These are phyloP conservation scores for Pulveroboletus ravenelii DNA, from an alignment of 768 basidiomycete species.

Conservation along the genomic window DNA sequence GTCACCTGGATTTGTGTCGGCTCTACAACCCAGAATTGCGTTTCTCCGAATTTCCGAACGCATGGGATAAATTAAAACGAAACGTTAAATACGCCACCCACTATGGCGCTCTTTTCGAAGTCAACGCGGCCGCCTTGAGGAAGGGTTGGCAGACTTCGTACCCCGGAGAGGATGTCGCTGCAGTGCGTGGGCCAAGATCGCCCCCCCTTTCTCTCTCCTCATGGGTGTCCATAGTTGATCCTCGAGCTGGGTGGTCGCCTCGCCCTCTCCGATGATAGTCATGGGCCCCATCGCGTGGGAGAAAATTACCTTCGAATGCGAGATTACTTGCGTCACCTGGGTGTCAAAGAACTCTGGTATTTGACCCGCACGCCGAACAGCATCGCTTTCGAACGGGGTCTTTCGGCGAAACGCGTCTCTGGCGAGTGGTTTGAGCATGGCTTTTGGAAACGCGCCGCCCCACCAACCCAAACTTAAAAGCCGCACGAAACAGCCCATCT, in stretches of 20 bases:
- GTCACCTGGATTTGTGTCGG: slow-evolving; percentile 89
- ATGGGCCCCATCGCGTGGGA: slow-evolving; percentile 82
- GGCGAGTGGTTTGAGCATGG: slow-evolving; percentile 55
- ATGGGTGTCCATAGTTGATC: slow-evolving; percentile 53
- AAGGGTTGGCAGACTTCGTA: slow-evolving; percentile 88
- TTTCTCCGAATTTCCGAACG: slow-evolving; percentile 52
- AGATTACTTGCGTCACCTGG: slow-evolving; percentile 59
- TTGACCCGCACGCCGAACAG: slow-evolving; percentile 37
- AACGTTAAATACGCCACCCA: slow-evolving; percentile 50
- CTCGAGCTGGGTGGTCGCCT: slow-evolving; percentile 65
- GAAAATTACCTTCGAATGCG: slow-evolving; percentile 66
- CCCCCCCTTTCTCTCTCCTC: slow-evolving; percentile 8
- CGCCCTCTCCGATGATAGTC: slow-evolving; percentile 92
- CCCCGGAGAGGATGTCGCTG: slow-evolving; percentile 72
- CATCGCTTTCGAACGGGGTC: slow-evolving; percentile 28
- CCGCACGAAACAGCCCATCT: slow-evolving; percentile 2
- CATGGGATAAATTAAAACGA: slow-evolving; percentile 62
- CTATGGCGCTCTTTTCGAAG: slow-evolving; percentile 91
- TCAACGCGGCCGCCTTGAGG: slow-evolving; percentile 87
- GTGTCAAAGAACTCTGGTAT: slow-evolving; percentile 64
- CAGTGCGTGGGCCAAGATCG: slow-evolving; percentile 45
- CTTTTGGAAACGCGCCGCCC: slow-evolving; percentile 46
- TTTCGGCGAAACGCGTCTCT: slow-evolving; percentile 41
- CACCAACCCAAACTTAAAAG: slow-evolving; percentile 14
- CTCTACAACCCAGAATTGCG: slow-evolving; percentile 67